Evolutionary conservation across 129 eudicot species (phyloP).

Genomic region (Pseudognaphalium luteoalbum): DNA sequence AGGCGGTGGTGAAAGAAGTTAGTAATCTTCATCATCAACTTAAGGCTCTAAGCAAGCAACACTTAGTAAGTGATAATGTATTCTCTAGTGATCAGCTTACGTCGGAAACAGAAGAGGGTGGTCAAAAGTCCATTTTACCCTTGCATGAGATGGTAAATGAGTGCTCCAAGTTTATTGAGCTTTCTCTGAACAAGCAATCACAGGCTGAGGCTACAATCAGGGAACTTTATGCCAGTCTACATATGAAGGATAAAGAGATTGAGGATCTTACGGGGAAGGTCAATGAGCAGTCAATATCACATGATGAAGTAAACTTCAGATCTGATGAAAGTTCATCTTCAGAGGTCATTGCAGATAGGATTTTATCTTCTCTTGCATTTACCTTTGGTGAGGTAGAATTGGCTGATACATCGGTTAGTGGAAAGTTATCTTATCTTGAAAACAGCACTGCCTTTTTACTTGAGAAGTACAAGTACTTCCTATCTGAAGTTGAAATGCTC

Average conservation of each 20-base stretch:
- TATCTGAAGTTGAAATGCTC: constrained; percentile 59
- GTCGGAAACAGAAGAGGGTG: constrained; percentile 35
- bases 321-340: constrained; percentile 31
- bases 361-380: constrained; percentile 50
- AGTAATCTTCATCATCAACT: constrained; percentile 49
- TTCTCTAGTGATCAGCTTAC: constrained; percentile 22
- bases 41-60: constrained; percentile 44
- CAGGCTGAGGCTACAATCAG: constrained; percentile 43
- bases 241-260: constrained; percentile 61
- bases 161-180: constrained; percentile 52
- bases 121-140: constrained; percentile 28
- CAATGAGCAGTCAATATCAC: constrained; percentile 45
- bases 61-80: constrained; percentile 24
- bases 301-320: constrained; percentile 28
- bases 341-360: constrained; percentile 52
- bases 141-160: constrained; percentile 62
- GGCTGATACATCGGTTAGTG: constrained; percentile 50
- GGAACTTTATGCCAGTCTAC: constrained; percentile 48
- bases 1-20: constrained; percentile 44
- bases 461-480: constrained; percentile 64
- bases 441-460: constrained; percentile 43
- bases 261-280: constrained; percentile 49
- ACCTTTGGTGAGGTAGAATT: constrained; percentile 44
- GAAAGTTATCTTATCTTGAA: constrained; percentile 65
- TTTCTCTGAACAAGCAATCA: constrained; percentile 39